Evolutionary conservation across 306 rosid genomes (phyloP), one percentile per base, ranked within the genome.

Genomic region (Quercus aquifolioides): DNA sequence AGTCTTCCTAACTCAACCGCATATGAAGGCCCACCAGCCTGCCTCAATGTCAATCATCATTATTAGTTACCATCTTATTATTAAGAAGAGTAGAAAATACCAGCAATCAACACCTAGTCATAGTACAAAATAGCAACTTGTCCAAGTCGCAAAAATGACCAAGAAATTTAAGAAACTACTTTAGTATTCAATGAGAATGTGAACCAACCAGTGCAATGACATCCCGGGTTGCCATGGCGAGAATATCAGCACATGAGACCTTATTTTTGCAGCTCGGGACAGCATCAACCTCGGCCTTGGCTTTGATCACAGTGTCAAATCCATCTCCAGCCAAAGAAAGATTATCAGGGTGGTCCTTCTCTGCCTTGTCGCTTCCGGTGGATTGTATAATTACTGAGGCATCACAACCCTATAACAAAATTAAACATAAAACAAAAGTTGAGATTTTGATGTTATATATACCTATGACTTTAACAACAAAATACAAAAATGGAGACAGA

Each of bases 321-420:
- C 97, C 97, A 76, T 92, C 97, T 79, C 97, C 97, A 0, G 97
- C 97, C 31, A 92, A 64, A 10, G 97, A 92, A 25, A 92, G 90
- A 84, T 92, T 92, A 31, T 91, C 96, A 4, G 94, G 85, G 73
- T 91, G 86, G 76, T 92, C 97, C 80, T 87, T 92, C 90, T 92
- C 97, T 11, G 97, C 97, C 76, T 41, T 74, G 83, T 91, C 91
- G 74, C 82, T 75, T 72, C 74, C 58, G 0, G 85, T 80, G 0
- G 97, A 92, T 38, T 83, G 71, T 26, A 91, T 62, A 33, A 91
- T 30, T 14, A 88, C 78, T 0, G 97, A 92, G 55, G 87, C 94
- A 85, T 92, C 97, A 83, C 97, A 92, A 8, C 96, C 97, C 96
- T 92, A 82, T 8, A 15, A 56, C 46, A 13, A 49, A 25, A 6